Evolutionary conservation across 345 rosid species (phyloP).

Genomic region (Lepidium africanum): DNA sequence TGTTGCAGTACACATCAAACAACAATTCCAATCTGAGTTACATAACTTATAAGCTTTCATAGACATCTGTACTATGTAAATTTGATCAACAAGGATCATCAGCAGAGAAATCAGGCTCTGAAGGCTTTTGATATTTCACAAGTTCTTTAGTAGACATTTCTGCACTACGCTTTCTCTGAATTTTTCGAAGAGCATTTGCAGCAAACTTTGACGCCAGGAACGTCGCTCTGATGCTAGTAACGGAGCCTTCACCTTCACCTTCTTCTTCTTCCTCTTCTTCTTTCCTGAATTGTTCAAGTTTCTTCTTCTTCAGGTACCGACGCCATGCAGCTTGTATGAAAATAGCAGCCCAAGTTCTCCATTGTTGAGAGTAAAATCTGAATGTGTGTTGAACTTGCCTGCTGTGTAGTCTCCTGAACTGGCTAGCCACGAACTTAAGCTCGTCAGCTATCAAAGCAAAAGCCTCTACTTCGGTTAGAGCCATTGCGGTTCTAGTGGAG

Average conservation of each 20-base stretch:
- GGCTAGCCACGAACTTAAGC: constrained; percentile 88
- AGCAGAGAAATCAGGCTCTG: constrained; percentile 90
- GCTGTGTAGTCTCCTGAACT: constrained; percentile 90
- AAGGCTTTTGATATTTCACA: constrained; percentile 80
- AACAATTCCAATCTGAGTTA: background rate
- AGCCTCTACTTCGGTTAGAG: constrained; percentile 81
- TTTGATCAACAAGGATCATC: constrained; percentile 40
- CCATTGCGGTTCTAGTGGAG: constrained; percentile 94
- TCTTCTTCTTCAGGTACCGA: constrained; percentile 72
- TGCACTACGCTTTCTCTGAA: constrained; percentile 56
- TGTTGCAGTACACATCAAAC: constrained; percentile 4
- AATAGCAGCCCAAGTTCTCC: constrained; percentile 99
- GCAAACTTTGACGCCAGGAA: constrained; percentile 85
- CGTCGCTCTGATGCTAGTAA: constrained; percentile 76
- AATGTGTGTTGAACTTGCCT: constrained; percentile 96
- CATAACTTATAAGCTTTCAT: background rate
- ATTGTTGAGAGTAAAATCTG: constrained; percentile 92
- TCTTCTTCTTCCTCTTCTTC: constrained; percentile 64
- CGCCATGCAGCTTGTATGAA: constrained; percentile 98
- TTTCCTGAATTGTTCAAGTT: constrained; percentile 57
- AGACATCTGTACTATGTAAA: background rate
- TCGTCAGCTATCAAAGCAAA: constrained; percentile 88
- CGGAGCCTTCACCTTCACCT: constrained; percentile 45
- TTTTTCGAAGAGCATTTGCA: constrained; percentile 83
- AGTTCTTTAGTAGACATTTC: constrained; percentile 65